These are phyloP conservation scores for Hibiscus tridactylites DNA, from an alignment of 345 rosid genomes.

Conservation along the genomic window DNA sequence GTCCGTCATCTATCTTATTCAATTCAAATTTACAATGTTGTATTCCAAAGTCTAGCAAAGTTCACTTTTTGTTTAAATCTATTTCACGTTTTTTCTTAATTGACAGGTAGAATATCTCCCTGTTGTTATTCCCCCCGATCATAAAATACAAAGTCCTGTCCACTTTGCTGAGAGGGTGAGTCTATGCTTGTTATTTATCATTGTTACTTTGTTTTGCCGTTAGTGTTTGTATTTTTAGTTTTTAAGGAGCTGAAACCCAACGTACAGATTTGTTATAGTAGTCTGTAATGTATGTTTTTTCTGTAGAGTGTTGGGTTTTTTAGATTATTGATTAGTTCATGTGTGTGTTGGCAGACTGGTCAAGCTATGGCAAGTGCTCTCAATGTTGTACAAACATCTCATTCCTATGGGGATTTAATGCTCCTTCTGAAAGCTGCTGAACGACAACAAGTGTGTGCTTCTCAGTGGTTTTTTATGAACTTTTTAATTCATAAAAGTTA, in stretches of 20 bases:
- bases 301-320: slow-evolving; percentile 4
- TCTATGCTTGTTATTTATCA: slow-evolving; percentile 9
- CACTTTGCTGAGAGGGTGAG: slow-evolving; percentile 75
- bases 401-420: slow-evolving; percentile 87
- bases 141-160: slow-evolving; percentile 53
- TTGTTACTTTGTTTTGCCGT: background rate
- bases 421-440: slow-evolving; percentile 65
- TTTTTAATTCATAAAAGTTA: background rate
- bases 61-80: background rate
- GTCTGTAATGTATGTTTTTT: background rate
- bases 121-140: slow-evolving; percentile 50
- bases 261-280: background rate
- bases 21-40: slow-evolving; percentile 3
- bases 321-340: slow-evolving; percentile 18
- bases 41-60: background rate
- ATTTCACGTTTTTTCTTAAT: background rate
- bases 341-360: slow-evolving; percentile 53
- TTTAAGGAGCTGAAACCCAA: background rate
- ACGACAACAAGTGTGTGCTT: slow-evolving; percentile 40
- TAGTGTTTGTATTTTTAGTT: background rate
- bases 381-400: slow-evolving; percentile 76
- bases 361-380: slow-evolving; percentile 65
- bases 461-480: background rate
- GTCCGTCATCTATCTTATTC: slow-evolving; percentile 20
- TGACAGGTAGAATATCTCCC: slow-evolving; percentile 90